Conservation (phyloP, 2,329 filamentous ascomycete genomes). For the Penicillium sp. region DNA sequence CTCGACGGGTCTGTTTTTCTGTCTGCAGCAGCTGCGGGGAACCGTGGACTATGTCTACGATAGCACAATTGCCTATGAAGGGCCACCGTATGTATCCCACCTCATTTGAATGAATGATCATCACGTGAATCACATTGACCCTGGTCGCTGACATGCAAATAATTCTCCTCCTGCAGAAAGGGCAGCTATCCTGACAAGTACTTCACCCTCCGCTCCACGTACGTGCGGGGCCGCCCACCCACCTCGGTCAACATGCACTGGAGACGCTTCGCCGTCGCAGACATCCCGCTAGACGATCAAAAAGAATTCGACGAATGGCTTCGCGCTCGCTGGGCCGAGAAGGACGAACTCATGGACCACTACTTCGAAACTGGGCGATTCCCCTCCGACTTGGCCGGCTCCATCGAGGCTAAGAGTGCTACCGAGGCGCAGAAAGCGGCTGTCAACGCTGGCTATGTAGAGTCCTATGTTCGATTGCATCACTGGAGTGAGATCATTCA, state of each 20-base stretch:
- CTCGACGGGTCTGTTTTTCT: conserved; percentile 63
- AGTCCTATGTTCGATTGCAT: conserved; percentile 44
- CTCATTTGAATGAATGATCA: not conserved
- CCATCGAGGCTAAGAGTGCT: conserved; percentile 48
- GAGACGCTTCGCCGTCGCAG: conserved; percentile 76
- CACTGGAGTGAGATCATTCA: conserved; percentile 48
- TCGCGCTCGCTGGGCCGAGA: conserved; percentile 83
- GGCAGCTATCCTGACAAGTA: conserved; percentile 86
- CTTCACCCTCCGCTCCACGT: conserved; percentile 84
- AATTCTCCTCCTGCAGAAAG: conserved; percentile 52
- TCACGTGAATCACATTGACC: not conserved
- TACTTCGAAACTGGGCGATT: conserved; percentile 78
- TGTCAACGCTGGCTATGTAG: conserved; percentile 43
- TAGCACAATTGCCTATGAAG: conserved; percentile 94
- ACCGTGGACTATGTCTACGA: conserved; percentile 67
- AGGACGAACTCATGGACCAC: conserved; percentile 83
- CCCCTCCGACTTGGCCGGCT: conserved; percentile 64
- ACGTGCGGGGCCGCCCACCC: conserved; percentile 83
- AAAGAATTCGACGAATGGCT: conserved; percentile 83
- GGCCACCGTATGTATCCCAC: conserved; percentile 72
- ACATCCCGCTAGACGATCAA: conserved; percentile 76
- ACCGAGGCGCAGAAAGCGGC: conserved; percentile 32
- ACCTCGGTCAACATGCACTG: conserved; percentile 98
- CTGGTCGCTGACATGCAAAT: not conserved
- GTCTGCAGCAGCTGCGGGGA: conserved; percentile 58